phyloP scores from a whole-genome alignment of 352 stramenopile species.

The Thalassiosira exigua region DNA sequence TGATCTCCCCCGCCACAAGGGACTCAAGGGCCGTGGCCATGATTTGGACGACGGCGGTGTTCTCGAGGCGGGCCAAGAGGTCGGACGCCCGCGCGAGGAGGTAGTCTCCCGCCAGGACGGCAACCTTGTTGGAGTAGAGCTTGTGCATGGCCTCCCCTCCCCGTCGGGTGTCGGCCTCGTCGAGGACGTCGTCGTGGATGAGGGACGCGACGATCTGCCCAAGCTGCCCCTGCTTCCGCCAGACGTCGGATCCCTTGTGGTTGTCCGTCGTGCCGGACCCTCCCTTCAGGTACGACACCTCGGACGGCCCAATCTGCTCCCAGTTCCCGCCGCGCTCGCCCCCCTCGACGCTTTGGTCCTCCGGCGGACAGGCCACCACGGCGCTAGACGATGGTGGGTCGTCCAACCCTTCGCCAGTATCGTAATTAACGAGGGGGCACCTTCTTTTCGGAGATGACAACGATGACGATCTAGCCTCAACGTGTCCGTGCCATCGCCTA shows the following conservation, averaged over 20 bases:
- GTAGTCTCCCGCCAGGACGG: constrained; percentile 98
- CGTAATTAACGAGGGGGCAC: too few relatives aligned
- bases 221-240: constrained; percentile 85
- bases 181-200: constrained; percentile 99
- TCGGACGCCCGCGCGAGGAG: constrained; percentile 96
- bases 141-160: constrained; percentile 98
- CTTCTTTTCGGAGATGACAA: too few relatives aligned
- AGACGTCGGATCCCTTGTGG: constrained; percentile 83
- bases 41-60: constrained; percentile 96
- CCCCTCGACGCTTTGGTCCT: too few relatives aligned
- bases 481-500: too few relatives aligned
- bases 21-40: constrained; percentile 98
- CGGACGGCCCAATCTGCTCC: too few relatives aligned
- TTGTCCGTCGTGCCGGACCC: constrained; percentile 73
- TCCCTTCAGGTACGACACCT: too few relatives aligned
- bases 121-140: constrained; percentile 99
- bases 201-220: constrained; percentile 96
- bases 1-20: constrained; percentile 98
- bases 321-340: too few relatives aligned
- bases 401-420: too few relatives aligned
- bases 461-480: too few relatives aligned
- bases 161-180: constrained; percentile 96
- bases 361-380: too few relatives aligned
- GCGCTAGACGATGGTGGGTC: too few relatives aligned
- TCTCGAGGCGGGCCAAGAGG: constrained; percentile 93